Evolutionary conservation across 2,329 filamentous ascomycete genomes (phyloP), one percentile per base, ranked within the genome.

Genomic region (Arthrobotrys iridis): DNA sequence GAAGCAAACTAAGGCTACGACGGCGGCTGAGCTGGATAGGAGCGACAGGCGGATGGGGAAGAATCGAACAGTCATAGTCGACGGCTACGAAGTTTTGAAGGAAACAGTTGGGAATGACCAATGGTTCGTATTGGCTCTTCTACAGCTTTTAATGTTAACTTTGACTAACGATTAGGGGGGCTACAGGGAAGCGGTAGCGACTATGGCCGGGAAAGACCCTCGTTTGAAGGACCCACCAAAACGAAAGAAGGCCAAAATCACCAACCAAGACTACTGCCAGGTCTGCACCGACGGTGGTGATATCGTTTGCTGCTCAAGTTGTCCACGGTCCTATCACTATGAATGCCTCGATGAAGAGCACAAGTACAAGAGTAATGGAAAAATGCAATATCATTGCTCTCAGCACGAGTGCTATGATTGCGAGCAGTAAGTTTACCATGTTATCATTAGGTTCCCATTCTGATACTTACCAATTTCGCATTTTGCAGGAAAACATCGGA

Each of bases 361-460:
- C n/a, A 84, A 84, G 35, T 82, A 84, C 0, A 83, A 82, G 24
- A 81, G 82, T 2, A 64, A 65, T 35, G 60, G 76, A 15, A 75
- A 77, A 41, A 80, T 79, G 22, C 82, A 83, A n/a, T 88, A 87
- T 76, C 83, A 83, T 74, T 89, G 87, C 72, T 81, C 86, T 0
- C 86, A 88, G 46, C 87, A 89, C 77, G 80, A 83, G 45, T 89
- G 87, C 76, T 80, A 78, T 1, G 84, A 86, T 41, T 89, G 87
- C 72, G 80, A 81, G 1, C 86, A 86, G 77, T 85, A 85, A 66
- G 86, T 86, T 15, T 24, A 22, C 22, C 15, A 11, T 18, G 10
- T 37, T 41, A 3, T 30, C 33, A 26, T n/a, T 43, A 22, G 8
- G n/a, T 18, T 43, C 6, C 4, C 11, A 22, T 10, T 7, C 6